Base-by-base conservation (phyloP, 192 early-diverging fungal species). In the Linnemannia exigua region DNA sequence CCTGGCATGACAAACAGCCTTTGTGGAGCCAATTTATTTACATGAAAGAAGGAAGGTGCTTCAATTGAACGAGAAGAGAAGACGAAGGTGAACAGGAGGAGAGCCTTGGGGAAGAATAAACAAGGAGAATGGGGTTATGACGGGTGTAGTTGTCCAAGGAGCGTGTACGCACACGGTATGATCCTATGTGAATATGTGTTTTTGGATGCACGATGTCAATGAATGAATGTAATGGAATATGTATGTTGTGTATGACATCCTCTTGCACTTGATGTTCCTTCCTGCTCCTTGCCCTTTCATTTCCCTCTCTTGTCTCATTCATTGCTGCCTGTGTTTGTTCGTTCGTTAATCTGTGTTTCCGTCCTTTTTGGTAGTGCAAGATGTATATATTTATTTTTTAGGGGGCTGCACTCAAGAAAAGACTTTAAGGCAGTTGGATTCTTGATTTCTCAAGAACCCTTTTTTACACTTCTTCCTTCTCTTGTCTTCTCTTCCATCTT, bases 41-140 rank as follows among this genome's bases (percentile, higher is more conserved):
- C 25, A 63, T 6, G 8, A n/a, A n/a, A 4, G 2, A 0, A 5
- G 17, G 52, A 54, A 5, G 22, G 54, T 12, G 54, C n/a, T n/a
- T n/a, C n/a, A n/a, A n/a, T 44, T 44, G 41, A 44, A 44, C 5
- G 41, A 44, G 41, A 44, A 9, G 41, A 44, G 9, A 44, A 9
- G 9, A 44, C 9, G 41, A 44, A 44, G 9, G n/a, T n/a, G n/a
- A n/a, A n/a, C n/a, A n/a, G n/a, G n/a, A 44, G 9, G 41, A 44
- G 41, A 44, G 41, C 54, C 54, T 61, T 61, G 25, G 54, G 58
- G 58, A 3, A 63, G 58, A 3, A 31, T 15, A 63, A 63, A 61
- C 22, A n/a, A 54, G 52, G 50, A n/a, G 54, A 58, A 63, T n/a
- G 58, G 58, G 58, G 58, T 31, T 31, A n/a, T 63, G 58, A 63